These are phyloP conservation scores for Rhododendron molle DNA, from an alignment of 148 eudicot species.

Conservation along the genomic window DNA sequence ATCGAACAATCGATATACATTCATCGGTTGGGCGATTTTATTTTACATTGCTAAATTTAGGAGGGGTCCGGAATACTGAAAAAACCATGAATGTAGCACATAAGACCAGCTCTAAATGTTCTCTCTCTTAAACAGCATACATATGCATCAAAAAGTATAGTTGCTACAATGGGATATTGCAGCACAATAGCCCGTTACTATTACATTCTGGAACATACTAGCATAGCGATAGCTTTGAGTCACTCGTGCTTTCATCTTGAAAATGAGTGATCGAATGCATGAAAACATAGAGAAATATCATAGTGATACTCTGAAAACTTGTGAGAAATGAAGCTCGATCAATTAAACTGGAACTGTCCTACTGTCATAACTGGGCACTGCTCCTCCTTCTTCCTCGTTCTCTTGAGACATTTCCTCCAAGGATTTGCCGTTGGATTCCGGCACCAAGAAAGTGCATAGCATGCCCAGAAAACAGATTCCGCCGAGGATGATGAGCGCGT, in stretches of 20 bases:
- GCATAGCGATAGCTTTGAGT: not conserved
- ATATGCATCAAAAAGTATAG: not conserved
- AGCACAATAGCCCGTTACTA: not conserved
- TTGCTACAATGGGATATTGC: not conserved
- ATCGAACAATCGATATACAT: too few species aligned
- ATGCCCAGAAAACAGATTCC: not conserved
- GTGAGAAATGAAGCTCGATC: not conserved
- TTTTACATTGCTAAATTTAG: too few species aligned
- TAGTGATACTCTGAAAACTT: not conserved
- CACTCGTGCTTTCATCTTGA: not conserved
- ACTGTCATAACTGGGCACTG: not conserved
- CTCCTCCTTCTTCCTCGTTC: not conserved
- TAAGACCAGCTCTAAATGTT: not conserved
- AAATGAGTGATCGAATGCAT: not conserved
- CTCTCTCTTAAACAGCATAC: not conserved
- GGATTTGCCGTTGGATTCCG: not conserved
- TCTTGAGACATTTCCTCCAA: constrained; percentile 1
- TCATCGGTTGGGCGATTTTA: too few species aligned
- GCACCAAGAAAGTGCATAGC: not conserved
- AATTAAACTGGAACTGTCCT: not conserved
- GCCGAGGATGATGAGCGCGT: not conserved
- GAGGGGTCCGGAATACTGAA: too few species aligned
- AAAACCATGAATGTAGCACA: not conserved
- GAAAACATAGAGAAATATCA: not conserved
- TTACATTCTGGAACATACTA: not conserved